phyloP scores from a whole-genome alignment of 768 basidiomycete species.

The Hygrophorus russula region DNA sequence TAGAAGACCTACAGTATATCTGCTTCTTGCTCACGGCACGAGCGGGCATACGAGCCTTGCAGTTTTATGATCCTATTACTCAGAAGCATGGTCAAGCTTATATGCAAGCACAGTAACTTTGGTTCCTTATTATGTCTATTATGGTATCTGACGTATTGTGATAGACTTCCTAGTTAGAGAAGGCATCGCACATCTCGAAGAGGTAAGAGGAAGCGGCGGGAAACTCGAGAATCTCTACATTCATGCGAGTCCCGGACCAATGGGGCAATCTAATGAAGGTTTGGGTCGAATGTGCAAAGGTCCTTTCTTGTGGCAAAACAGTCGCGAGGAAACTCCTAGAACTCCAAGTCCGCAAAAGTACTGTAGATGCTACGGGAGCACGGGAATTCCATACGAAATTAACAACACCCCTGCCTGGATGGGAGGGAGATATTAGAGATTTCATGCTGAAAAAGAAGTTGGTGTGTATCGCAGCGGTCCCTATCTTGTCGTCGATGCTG shows the following conservation, averaged over 20 bases:
- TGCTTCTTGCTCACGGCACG: conserved; percentile 84
- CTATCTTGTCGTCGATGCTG: conserved; percentile 1
- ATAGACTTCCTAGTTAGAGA: conserved; percentile 60
- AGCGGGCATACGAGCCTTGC: conserved; percentile 65
- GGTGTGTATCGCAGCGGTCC: conserved; percentile 32
- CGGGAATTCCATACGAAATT: conserved; percentile 65
- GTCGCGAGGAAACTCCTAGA: conserved; percentile 68
- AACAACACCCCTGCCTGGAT: conserved; percentile 59
- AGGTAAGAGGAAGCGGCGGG: conserved; percentile 46
- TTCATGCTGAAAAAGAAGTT: conserved; percentile 71
- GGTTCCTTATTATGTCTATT: conserved; percentile 5
- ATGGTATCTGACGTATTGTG: not conserved
- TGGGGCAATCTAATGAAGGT: too few species aligned
- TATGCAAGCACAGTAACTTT: conserved; percentile 8
- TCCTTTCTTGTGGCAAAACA: conserved; percentile 52
- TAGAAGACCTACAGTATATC: conserved; percentile 72
- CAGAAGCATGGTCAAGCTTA: conserved; percentile 53
- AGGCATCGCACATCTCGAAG: conserved; percentile 62
- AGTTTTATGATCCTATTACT: conserved; percentile 73
- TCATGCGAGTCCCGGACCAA: conserved; percentile 33
- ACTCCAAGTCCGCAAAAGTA: conserved; percentile 77
- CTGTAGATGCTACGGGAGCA: conserved; percentile 72
- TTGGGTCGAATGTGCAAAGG: conserved; percentile 57
- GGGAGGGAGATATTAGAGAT: conserved; percentile 69
- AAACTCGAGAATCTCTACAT: conserved; percentile 59